These are phyloP conservation scores for Lactarius sanguifluus DNA, from an alignment of 768 basidiomycete genomes.

Conservation along the genomic window DNA sequence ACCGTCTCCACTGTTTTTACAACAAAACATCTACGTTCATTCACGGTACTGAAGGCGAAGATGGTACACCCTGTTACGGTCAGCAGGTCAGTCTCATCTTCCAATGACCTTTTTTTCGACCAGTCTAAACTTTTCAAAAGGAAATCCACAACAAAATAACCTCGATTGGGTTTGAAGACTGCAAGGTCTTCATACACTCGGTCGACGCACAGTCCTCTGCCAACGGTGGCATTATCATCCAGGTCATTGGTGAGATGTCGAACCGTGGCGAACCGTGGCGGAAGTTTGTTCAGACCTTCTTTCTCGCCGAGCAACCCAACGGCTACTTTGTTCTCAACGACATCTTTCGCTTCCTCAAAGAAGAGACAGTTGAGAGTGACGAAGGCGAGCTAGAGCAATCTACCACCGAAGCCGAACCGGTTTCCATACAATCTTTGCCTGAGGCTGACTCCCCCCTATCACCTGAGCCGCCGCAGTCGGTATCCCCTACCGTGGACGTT, in stretches of 20 bases:
- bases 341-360: conserved; percentile 99
- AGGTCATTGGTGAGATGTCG: conserved; percentile 99
- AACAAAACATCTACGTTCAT: conserved; percentile 96
- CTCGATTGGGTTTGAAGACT: conserved; percentile 90
- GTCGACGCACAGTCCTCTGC: conserved; percentile 97
- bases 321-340: conserved; percentile 99
- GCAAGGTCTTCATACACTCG: conserved; percentile 98
- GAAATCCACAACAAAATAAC: conserved; percentile 98
- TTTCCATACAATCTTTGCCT: conserved; percentile 45
- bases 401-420: conserved; percentile 47
- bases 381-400: conserved; percentile 39
- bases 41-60: conserved; percentile 97
- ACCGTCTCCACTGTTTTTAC: conserved; percentile 98
- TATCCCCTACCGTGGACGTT: conserved; percentile 33
- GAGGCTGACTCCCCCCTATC: conserved; percentile 29
- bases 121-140: conserved; percentile 41
- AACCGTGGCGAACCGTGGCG: conserved; percentile 90
- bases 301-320: conserved; percentile 98
- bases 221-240: conserved; percentile 95
- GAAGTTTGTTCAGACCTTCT: conserved; percentile 99
- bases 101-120: conserved; percentile 14
- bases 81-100: conserved; percentile 68
- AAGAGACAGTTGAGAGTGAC: conserved; percentile 82
- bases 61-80: conserved; percentile 82
- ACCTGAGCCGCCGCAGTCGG: conserved; percentile 27